Evolutionary conservation across 495 filamentous ascomycete genomes (phyloP), one percentile per base, ranked within the genome.

Genomic region (Hyaloscypha variabilis): DNA sequence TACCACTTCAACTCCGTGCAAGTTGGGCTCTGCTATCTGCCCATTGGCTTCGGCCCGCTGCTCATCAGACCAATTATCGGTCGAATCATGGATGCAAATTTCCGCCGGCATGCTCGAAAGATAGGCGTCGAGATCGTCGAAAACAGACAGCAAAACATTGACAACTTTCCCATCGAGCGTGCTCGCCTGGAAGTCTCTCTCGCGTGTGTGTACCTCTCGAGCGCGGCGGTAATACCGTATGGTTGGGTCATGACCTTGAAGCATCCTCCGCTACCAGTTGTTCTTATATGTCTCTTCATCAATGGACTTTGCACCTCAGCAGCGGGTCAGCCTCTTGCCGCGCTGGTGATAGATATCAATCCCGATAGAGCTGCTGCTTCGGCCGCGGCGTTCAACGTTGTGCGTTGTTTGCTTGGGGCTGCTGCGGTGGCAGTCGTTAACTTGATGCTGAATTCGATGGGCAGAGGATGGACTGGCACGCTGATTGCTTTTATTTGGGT

Each of bases 321-420:
- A 0, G 77, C 81, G 19, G 83, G 78, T 67, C 86, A 83, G 53
- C 67, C 72, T 14, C 60, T 79, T 6, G 78, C 78, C 62, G 85
- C 85, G 0, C 75, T 93, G 66, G 71, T 92, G 21, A 81, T 91
- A 0, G 90, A 93, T 68, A 76, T 92, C 2, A 87, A 88, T 64
- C 85, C 85, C 0, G 79, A 75, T 0, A 80, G 78, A 21, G 87
- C 89, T 0, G 83, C 84, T 0, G 85, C 89, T 0, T 88, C 88
- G 0, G 87, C 89, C 1, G 90, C 90, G 2, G 86, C 88, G 6
- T 90, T 88, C 64, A 92, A 93, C 68, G 74, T 94, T 8, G 82
- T 84, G 0, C 77, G 90, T 11, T 92, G 89, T 70, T 67, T 90
- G 46, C 74, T 92, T 5, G 89, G 90, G 2, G 90, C 90, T 1